Conservation (phyloP, 2,329 filamentous ascomycete genomes). For the Purpureocillium lavendulum region DNA sequence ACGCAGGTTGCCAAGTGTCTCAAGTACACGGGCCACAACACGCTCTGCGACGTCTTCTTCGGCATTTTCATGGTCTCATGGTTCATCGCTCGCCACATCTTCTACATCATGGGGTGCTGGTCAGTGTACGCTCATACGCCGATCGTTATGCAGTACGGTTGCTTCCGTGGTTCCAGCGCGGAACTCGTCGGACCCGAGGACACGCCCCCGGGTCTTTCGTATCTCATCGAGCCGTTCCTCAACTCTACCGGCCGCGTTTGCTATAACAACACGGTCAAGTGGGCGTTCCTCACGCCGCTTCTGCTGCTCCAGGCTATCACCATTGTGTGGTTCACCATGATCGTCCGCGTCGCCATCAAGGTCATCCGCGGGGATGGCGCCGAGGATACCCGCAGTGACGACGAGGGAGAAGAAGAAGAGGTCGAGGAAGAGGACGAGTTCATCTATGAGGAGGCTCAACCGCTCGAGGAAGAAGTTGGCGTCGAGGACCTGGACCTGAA, state of each 20-base stretch:
- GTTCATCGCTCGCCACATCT: slow-evolving; percentile 73
- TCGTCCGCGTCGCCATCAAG: slow-evolving; percentile 70
- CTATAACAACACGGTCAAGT: slow-evolving; percentile 67
- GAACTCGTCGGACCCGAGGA: slow-evolving; percentile 46
- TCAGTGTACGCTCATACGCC: slow-evolving; percentile 66
- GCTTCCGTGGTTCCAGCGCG: slow-evolving; percentile 55
- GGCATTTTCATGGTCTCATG: slow-evolving; percentile 79
- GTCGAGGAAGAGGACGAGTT: slow-evolving; percentile 49
- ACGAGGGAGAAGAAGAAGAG: slow-evolving; percentile 60
- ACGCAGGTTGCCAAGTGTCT: slow-evolving; percentile 78
- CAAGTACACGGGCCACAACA: slow-evolving; percentile 76
- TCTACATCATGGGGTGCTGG: slow-evolving; percentile 74
- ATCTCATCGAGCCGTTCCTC: slow-evolving; percentile 67
- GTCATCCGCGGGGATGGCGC: slow-evolving; percentile 70
- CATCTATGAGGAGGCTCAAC: slow-evolving; percentile 44
- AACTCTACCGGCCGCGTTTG: slow-evolving; percentile 68
- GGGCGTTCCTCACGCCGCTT: slow-evolving; percentile 68
- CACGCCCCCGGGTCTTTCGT: slow-evolving; percentile 42
- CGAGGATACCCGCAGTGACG: slow-evolving; percentile 82
- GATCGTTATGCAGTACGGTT: slow-evolving; percentile 55
- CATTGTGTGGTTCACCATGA: slow-evolving; percentile 84
- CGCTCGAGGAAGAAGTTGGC: slow-evolving; percentile 67
- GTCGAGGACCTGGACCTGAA: slow-evolving; percentile 63
- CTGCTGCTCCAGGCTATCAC: slow-evolving; percentile 73
- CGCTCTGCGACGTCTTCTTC: slow-evolving; percentile 73